Conservation (phyloP, 371 early-diverging fungal genomes). For the Nematocida sp. region DNA sequence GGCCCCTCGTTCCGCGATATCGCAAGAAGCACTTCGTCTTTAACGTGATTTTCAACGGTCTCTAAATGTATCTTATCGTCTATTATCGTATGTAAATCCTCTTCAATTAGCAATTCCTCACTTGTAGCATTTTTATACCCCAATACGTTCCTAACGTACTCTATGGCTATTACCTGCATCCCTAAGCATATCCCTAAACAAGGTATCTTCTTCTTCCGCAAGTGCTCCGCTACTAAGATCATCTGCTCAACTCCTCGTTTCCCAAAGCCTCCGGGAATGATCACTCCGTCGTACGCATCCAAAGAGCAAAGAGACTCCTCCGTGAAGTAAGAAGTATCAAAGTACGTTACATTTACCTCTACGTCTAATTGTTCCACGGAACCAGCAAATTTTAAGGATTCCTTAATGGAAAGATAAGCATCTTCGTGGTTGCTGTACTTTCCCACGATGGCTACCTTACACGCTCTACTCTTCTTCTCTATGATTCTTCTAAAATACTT, state of each 20-base stretch:
- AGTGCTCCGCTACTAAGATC: constrained; percentile 88
- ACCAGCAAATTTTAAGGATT: constrained; percentile 48
- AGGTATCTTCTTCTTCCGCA: constrained; percentile 89
- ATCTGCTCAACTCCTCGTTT: constrained; percentile 90
- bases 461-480: not conserved
- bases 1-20: constrained; percentile 92
- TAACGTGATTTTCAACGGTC: constrained; percentile 24
- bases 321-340: constrained; percentile 37
- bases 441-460: constrained; percentile 47
- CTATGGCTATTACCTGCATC: constrained; percentile 91
- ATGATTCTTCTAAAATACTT: constrained; percentile 10
- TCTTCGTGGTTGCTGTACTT: constrained; percentile 58
- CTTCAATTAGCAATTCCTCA: constrained; percentile 58
- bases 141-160: constrained; percentile 88
- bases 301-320: constrained; percentile 4
- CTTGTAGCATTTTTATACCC: constrained; percentile 69
- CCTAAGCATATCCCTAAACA: constrained; percentile 98
- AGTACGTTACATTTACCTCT: constrained; percentile 28
- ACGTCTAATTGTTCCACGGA: not conserved
- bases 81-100: constrained; percentile 36
- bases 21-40: constrained; percentile 73
- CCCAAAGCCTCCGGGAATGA: constrained; percentile 99
- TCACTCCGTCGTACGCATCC: constrained; percentile 72
- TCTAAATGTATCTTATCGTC: constrained; percentile 33
- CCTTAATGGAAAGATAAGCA: constrained; percentile 49